Base-by-base conservation (phyloP, 768 basidiomycete species). In the Pisolithus sp. region DNA sequence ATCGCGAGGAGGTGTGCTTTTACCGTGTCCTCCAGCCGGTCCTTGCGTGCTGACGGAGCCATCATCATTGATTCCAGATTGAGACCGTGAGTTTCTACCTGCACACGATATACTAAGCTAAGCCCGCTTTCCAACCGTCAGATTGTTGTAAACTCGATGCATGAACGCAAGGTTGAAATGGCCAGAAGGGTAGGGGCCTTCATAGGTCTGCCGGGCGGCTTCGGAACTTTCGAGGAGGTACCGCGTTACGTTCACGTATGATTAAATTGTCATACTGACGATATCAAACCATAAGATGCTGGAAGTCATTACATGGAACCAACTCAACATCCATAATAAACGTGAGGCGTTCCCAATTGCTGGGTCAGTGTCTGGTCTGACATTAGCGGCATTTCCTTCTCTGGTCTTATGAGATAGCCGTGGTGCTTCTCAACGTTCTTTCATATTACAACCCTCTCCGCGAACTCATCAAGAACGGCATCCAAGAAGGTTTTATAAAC, bases 251-350 rank as follows among this genome's bases (percentile, higher is more conserved):
- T 37, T 54, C 39, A 24, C 9, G 30, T 18, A 85, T 28, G 53
- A 65, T 50, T 20, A n/a, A 9, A 23, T 13, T 18, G 7, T 49
- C 51, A 20, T 36, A 7, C 38, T 57, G 37, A 60, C 52, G 30
- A 39, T 4, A 41, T 43, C 28, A 44, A 37, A 12, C 24, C 10
- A 47, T 26, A 10, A 91, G 87, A 70, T 91, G n/a, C 68, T 96
- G 26, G 95, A 98, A 68, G 93, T 90, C 55, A 80, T 85, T 13
- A 96, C 94, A 0, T 99, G 95, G 95, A 89, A 89, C 18, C 95
- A 97, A 62, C 67, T 96, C 5, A 86, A 87, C 18, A 86, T 94
- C 40, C 89, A 93, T 64, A 76, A 79, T 50, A 92, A 92, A 71
- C 89, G 89, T 89, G 63, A 56, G 80, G 0, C 45, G 57, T 51